A percentile compares a stretch with the other conserved stretches of the same genome.
phyloP scores from a whole-genome alignment of 345 rosid species.

The Eucalyptus decipiens region DNA sequence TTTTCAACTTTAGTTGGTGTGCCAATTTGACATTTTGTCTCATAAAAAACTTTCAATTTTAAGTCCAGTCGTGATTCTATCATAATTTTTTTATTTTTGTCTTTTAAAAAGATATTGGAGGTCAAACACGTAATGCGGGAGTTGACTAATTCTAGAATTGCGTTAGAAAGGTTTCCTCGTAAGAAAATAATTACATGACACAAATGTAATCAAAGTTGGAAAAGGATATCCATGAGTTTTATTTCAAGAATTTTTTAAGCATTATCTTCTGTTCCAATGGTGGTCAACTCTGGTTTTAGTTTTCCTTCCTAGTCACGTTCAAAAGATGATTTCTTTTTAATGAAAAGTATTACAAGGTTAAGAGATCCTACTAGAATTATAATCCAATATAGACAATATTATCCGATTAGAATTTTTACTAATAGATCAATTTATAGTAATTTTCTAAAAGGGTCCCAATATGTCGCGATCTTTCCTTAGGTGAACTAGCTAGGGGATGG shows the following conservation, averaged over 20 bases:
- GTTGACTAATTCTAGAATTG: not conserved
- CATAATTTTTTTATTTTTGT: no score
- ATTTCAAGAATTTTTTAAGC: not conserved
- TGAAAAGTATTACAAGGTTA: not conserved
- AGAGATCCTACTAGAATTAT: not conserved
- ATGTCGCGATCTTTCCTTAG: not conserved
- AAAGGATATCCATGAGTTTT: not conserved
- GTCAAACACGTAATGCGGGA: no score
- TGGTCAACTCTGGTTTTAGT: not conserved
- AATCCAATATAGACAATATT: not conserved
- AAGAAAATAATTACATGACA: not conserved
- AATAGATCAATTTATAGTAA: not conserved
- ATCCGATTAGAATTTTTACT: not conserved
- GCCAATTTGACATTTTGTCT: no score
- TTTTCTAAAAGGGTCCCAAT: not conserved
- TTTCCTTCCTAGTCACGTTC: not conserved
- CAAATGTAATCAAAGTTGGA: not conserved
- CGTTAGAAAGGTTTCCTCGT: not conserved
- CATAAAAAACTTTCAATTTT: no score
- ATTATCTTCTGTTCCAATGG: not conserved
- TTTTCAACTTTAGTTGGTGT: no score
- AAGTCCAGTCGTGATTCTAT: no score
- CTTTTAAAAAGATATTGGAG: no score
- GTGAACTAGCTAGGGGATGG: no score
- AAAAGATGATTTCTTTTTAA: no score